Evolutionary conservation across 805 yeast species (phyloP).

Genomic region (Candida methanosorbosa): DNA sequence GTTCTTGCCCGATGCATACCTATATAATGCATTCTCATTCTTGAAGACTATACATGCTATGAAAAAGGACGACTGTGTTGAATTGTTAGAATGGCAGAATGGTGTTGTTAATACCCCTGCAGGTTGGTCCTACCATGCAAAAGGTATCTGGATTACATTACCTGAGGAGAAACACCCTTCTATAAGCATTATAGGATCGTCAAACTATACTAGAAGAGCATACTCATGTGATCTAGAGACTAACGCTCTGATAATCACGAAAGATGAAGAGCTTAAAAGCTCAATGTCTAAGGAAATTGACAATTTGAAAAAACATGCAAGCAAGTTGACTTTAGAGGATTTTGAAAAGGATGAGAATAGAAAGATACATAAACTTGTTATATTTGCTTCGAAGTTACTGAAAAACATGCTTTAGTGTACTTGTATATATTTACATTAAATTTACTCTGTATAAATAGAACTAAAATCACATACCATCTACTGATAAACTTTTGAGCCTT

Average conservation of each 20-base stretch:
- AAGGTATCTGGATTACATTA: conserved; percentile 78
- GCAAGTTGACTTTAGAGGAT: conserved; percentile 46
- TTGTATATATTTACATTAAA: too few relatives aligned
- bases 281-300: conserved; percentile 56
- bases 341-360: conserved; percentile 51
- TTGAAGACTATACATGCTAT: conserved; percentile 38
- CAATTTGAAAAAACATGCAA: conserved; percentile 46
- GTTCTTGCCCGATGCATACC: conserved; percentile 79
- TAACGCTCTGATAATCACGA: conserved; percentile 73
- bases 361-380: conserved; percentile 52
- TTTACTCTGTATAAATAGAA: too few relatives aligned
- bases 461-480: too few relatives aligned
- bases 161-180: conserved; percentile 55
- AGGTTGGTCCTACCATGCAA: conserved; percentile 98
- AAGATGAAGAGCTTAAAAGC: conserved; percentile 46
- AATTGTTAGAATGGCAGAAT: conserved; percentile 74
- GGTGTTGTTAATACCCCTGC: conserved; percentile 73
- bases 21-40: conserved; percentile 65
- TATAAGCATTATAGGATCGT: conserved; percentile 80
- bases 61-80: conserved; percentile 37
- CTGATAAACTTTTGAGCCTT: too few relatives aligned
- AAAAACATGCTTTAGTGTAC: conserved; percentile 38
- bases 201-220: conserved; percentile 88
- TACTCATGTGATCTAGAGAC: conserved; percentile 83
- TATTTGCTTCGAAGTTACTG: conserved; percentile 53